These are phyloP conservation scores for Sonneratia alba DNA, from an alignment of 345 rosid genomes.

Conservation along the genomic window DNA sequence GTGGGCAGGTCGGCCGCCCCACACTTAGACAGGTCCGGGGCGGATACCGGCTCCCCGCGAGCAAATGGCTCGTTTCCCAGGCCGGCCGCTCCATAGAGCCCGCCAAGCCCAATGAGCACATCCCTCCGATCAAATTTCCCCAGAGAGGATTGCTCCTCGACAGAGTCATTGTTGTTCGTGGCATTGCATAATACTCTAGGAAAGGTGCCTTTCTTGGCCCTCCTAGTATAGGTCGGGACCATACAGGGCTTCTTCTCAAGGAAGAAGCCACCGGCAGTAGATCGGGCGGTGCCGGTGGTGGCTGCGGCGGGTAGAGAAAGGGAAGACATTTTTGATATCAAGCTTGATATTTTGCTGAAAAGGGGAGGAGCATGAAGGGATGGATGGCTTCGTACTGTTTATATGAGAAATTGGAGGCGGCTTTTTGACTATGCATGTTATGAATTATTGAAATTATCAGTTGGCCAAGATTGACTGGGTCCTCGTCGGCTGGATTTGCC, in stretches of 20 bases:
- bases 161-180: not conserved
- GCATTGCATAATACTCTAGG: constrained; percentile 10
- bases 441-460: too few species aligned
- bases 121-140: constrained; percentile 36
- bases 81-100: constrained; percentile 33
- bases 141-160: constrained; percentile 1
- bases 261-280: not conserved
- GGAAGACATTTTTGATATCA: constrained; percentile 5
- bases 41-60: constrained; percentile 28
- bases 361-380: not conserved
- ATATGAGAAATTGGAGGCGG: too few species aligned
- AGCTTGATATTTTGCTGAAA: not conserved
- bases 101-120: constrained; percentile 45
- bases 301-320: constrained; percentile 2
- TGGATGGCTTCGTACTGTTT: too few species aligned
- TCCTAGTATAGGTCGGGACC: not conserved
- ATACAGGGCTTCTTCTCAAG: not conserved
- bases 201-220: not conserved
- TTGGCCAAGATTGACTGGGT: too few species aligned
- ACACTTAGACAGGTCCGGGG: constrained; percentile 33
- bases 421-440: too few species aligned
- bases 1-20: constrained; percentile 33
- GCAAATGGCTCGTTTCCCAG: constrained; percentile 22
- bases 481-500: too few species aligned
- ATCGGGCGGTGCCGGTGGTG: not conserved